A percentile compares a stretch with the other conserved stretches of the same genome.
Conservation (phyloP, 148 eudicot species). For the Arctostaphylos glauca region DNA sequence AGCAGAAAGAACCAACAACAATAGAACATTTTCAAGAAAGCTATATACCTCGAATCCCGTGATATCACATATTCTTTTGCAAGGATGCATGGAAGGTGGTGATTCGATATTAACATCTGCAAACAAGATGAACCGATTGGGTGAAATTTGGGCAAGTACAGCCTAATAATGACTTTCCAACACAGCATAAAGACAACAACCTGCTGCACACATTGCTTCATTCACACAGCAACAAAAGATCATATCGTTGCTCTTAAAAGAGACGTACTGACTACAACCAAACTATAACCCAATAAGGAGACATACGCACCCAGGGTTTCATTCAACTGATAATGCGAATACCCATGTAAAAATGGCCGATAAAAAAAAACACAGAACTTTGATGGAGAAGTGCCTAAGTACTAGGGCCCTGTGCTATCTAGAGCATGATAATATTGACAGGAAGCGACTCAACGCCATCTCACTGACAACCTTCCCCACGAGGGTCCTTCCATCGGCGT, state of each 20-base stretch:
- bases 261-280: not conserved
- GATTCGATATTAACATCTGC: conserved; percentile 91
- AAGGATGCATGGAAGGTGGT: conserved; percentile 94
- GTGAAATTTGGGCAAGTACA: not conserved
- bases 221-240: not conserved
- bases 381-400: not conserved
- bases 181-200: not conserved
- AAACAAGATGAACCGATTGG: conserved; percentile 12
- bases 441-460: not conserved
- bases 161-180: not conserved
- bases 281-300: not conserved
- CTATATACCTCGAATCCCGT: conserved; percentile 82
- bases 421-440: not conserved
- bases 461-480: not conserved
- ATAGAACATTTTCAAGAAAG: not conserved
- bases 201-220: not conserved
- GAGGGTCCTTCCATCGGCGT: not conserved
- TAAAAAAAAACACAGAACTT: not conserved
- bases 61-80: conserved; percentile 84
- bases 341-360: not conserved
- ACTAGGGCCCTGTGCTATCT: not conserved
- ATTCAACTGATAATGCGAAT: not conserved
- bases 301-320: not conserved
- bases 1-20: not conserved
- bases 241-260: not conserved